Conservation (phyloP, 768 basidiomycete genomes). For the Mycena amicta region DNA sequence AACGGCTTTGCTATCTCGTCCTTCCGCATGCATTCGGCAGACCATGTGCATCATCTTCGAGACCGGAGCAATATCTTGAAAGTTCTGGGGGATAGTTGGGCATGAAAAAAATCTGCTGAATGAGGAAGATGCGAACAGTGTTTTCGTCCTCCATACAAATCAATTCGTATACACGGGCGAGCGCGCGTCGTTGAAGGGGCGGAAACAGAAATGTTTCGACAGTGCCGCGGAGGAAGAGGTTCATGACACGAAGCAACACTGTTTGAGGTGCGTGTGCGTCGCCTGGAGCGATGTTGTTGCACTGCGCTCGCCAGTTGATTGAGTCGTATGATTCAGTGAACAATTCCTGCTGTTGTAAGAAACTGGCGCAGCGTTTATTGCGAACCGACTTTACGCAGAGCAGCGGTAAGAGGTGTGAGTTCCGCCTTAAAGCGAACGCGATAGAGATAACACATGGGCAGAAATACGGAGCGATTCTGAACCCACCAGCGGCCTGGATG, state of each 20-base stretch:
- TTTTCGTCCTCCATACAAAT: conserved; percentile 92
- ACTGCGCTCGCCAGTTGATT: conserved; percentile 89
- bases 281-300: conserved; percentile 75
- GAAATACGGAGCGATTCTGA: conserved; percentile 88
- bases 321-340: conserved; percentile 77
- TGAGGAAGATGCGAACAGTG: conserved; percentile 44
- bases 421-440: conserved; percentile 65
- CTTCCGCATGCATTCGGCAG: conserved; percentile 73
- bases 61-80: conserved; percentile 88
- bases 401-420: conserved; percentile 72
- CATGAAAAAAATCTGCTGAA: background rate
- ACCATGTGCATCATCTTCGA: conserved; percentile 96
- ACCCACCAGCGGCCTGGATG: conserved; percentile 99
- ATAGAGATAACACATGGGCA: conserved; percentile 89
- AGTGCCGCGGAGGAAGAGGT: conserved; percentile 52
- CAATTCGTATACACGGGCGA: conserved; percentile 71
- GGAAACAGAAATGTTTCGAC: conserved; percentile 76
- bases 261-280: conserved; percentile 89
- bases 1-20: conserved; percentile 74
- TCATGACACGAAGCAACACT: conserved; percentile 64
- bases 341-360: conserved; percentile 59
- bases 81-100: conserved; percentile 59
- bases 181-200: conserved; percentile 62
- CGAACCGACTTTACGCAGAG: conserved; percentile 68
- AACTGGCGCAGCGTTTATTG: background rate